These are phyloP conservation scores for Amanita rubescens DNA, from an alignment of 768 basidiomycete genomes.

Conservation along the genomic window DNA sequence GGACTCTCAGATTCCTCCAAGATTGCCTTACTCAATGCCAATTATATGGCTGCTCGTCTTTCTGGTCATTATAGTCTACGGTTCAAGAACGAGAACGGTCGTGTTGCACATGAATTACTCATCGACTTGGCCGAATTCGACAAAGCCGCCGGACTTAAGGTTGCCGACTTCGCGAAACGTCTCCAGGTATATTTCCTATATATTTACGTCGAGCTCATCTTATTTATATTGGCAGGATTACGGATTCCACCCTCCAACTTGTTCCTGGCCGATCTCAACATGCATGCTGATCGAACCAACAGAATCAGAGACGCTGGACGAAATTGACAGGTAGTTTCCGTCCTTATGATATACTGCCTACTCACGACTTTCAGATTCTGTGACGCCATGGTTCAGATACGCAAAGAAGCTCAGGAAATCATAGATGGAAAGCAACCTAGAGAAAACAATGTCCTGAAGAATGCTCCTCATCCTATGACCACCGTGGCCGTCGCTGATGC, in stretches of 20 bases:
- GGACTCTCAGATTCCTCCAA: constrained; percentile 84
- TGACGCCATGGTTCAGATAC: constrained; percentile 97
- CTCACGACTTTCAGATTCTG: constrained; percentile 59
- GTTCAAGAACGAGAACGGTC: constrained; percentile 85
- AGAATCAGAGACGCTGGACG: constrained; percentile 90
- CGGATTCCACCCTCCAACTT: constrained; percentile 95
- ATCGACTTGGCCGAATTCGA: constrained; percentile 97
- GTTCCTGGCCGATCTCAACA: constrained; percentile 96
- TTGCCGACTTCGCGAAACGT: constrained; percentile 94
- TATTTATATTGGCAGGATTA: constrained; percentile 50
- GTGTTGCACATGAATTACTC: constrained; percentile 93
- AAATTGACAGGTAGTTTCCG: constrained; percentile 65
- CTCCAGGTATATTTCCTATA: constrained; percentile 57
- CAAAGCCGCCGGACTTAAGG: constrained; percentile 82
- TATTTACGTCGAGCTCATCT: neutral
- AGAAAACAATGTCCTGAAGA: constrained; percentile 88
- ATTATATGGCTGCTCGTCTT: constrained; percentile 92
- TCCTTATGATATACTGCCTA: neutral
- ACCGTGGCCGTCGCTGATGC: constrained; percentile 63
- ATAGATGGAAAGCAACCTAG: constrained; percentile 80
- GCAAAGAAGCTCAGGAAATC: constrained; percentile 85
- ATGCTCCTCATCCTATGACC: constrained; percentile 87
- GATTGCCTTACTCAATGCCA: constrained; percentile 87
- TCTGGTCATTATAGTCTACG: constrained; percentile 78
- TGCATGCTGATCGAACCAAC: constrained; percentile 98